Percentiles rank a stretch among this genome's conserved stretches.
These are phyloP conservation scores for Paraphaeosphaeria sporulosa DNA, from an alignment of 2,329 filamentous ascomycete species.

Conservation along the genomic window DNA sequence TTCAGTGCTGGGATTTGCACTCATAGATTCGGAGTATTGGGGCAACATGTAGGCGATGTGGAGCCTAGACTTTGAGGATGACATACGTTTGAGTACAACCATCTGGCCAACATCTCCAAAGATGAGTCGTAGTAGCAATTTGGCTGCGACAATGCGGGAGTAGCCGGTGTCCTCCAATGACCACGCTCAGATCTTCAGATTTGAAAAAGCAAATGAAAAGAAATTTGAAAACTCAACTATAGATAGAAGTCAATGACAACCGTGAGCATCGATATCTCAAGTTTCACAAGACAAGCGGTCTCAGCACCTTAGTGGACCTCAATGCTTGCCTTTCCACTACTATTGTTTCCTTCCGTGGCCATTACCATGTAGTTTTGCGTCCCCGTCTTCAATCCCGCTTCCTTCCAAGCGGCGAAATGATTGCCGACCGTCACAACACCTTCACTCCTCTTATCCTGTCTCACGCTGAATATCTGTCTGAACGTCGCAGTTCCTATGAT, in stretches of 20 bases:
- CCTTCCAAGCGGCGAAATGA: conserved; percentile 39
- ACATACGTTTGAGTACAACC: background rate
- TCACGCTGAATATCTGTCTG: conserved; percentile 62
- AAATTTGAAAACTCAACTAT: no score
- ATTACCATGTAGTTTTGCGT: conserved; percentile 47
- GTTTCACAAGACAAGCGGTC: background rate
- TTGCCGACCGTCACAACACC: conserved; percentile 46
- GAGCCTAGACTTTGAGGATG: background rate
- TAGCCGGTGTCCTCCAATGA: no score
- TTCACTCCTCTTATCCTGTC: conserved; percentile 56
- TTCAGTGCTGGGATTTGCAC: background rate
- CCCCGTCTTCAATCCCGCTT: conserved; percentile 28
- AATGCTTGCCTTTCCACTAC: conserved; percentile 14
- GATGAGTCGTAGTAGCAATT: background rate
- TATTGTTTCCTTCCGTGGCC: conserved; percentile 59
- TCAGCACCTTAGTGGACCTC: background rate
- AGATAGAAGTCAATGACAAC: no score
- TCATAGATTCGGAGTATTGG: background rate
- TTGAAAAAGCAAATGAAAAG: no score
- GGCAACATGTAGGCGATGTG: background rate
- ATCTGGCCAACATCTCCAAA: background rate
- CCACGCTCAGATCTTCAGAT: no score
- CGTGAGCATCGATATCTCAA: background rate
- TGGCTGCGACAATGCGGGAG: no score
- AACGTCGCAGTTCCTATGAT: conserved; percentile 63